Conservation (phyloP, 805 yeast species). For the Candida morakotiae region DNA sequence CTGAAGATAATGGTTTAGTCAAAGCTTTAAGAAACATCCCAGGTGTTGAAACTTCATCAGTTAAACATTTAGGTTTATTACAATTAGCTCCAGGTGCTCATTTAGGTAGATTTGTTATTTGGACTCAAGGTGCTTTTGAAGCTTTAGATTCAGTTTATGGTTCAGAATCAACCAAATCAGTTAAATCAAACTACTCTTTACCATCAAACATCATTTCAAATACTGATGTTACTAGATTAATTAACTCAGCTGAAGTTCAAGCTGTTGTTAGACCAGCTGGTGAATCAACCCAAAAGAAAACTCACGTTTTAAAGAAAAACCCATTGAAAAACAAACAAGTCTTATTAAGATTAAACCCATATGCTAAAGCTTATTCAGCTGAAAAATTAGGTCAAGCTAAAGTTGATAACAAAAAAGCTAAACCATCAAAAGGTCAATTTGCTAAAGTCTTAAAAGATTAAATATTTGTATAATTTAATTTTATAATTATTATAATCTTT, state of each 20-base stretch:
- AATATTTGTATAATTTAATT: conserved; percentile 9
- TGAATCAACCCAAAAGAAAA: conserved; percentile 87
- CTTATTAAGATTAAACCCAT: conserved; percentile 97
- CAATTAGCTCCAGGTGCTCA: conserved; percentile 99
- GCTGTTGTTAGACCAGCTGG: conserved; percentile 96
- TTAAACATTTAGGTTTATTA: conserved; percentile 86
- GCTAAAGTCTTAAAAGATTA: conserved; percentile 57
- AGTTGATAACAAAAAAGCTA: conserved; percentile 58
- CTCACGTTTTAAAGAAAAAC: conserved; percentile 97
- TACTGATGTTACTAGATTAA: conserved; percentile 94
- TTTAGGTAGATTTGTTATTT: conserved; percentile 98
- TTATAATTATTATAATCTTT: not conserved
- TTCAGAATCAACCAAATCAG: conserved; percentile 76
- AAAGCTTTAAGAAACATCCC: conserved; percentile 99
- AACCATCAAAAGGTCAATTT: conserved; percentile 72
- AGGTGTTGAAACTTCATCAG: conserved; percentile 97
- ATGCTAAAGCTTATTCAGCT: conserved; percentile 95
- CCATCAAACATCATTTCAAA: conserved; percentile 93
- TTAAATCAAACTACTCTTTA: conserved; percentile 85
- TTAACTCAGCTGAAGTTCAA: conserved; percentile 99
- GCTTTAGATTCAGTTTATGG: conserved; percentile 97
- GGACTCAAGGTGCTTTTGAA: conserved; percentile 99
- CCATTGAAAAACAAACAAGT: conserved; percentile 96
- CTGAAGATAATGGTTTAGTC: conserved; percentile 94
- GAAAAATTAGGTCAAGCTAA: conserved; percentile 85